phyloP scores from a whole-genome alignment of 2,329 filamentous ascomycete genomes.

The Paraconiothyrium brasiliense region DNA sequence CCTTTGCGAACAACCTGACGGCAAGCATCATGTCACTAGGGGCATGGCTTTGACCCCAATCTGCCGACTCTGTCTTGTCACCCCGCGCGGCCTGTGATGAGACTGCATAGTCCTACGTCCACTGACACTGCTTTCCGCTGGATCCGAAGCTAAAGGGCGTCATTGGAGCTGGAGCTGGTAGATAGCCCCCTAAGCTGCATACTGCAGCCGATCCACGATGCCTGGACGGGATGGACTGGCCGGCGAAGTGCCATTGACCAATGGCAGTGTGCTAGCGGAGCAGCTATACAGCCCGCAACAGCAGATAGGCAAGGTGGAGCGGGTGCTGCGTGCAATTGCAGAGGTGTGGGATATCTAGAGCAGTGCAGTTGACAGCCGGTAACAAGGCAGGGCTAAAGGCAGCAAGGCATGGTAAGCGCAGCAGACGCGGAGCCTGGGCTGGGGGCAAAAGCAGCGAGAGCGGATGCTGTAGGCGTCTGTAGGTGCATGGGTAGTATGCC shows the following conservation, averaged over 20 bases:
- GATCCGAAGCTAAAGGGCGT: conserved; percentile 45
- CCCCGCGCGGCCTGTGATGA: conserved; percentile 52
- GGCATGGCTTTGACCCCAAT: conserved; percentile 47
- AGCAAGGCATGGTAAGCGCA: conserved; percentile 50
- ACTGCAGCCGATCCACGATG: conserved; percentile 48
- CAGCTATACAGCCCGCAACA: conserved; percentile 41
- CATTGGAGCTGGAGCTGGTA: conserved; percentile 48
- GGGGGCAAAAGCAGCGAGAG: conserved; percentile 47
- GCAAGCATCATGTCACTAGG: conserved; percentile 37
- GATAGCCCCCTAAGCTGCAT: conserved; percentile 37
- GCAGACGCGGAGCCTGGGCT: conserved; percentile 45
- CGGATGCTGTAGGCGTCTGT: conserved; percentile 44
- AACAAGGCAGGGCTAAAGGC: conserved; percentile 44
- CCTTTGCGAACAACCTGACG: conserved; percentile 29
- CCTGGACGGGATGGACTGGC: conserved; percentile 36
- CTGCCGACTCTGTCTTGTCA: conserved; percentile 44
- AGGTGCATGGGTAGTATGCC: conserved; percentile 52
- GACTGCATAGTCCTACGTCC: conserved; percentile 51
- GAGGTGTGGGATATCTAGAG: conserved; percentile 36
- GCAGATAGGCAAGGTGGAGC: conserved; percentile 38
- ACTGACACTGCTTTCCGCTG: conserved; percentile 47
- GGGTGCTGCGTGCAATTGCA: conserved; percentile 45
- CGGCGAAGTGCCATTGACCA: conserved; percentile 41
- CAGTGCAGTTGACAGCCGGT: conserved; percentile 36
- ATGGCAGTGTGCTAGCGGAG: conserved; percentile 35